Conservation (phyloP, 2,329 filamentous ascomycete species). For the Penicillium brevicompactum region DNA sequence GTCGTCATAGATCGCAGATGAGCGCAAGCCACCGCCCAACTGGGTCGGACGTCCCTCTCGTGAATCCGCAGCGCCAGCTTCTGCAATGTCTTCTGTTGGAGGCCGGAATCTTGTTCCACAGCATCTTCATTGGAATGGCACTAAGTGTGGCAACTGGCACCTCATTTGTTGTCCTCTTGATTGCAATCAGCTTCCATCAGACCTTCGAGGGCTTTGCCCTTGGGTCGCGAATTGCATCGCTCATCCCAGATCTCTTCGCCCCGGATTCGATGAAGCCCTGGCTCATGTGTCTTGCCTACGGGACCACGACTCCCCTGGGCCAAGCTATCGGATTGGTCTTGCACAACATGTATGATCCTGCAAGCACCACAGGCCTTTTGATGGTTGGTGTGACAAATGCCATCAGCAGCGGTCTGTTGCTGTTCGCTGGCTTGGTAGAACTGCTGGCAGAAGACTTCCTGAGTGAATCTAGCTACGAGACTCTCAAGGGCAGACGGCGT, state of each 20-base stretch:
- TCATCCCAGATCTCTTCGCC: slow-evolving; percentile 67
- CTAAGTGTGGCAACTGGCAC: slow-evolving; percentile 79
- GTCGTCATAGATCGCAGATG: slow-evolving; percentile 14
- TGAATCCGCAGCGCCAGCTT: slow-evolving; percentile 66
- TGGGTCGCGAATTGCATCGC: slow-evolving; percentile 79
- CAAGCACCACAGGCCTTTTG: slow-evolving; percentile 72
- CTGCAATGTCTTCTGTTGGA: slow-evolving; percentile 79
- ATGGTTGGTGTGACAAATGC: slow-evolving; percentile 89
- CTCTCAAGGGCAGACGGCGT: slow-evolving; percentile 59
- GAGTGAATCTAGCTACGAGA: slow-evolving; percentile 65
- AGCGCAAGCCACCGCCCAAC: slow-evolving; percentile 22
- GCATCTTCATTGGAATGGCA: slow-evolving; percentile 84
- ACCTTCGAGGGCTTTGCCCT: slow-evolving; percentile 87
- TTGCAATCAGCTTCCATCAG: slow-evolving; percentile 83
- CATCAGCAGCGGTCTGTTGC: slow-evolving; percentile 74
- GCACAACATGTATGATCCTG: slow-evolving; percentile 78
- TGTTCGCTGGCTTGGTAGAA: slow-evolving; percentile 83
- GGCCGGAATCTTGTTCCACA: slow-evolving; percentile 82
- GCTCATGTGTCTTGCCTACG: slow-evolving; percentile 66
- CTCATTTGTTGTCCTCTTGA: slow-evolving; percentile 75
- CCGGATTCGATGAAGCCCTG: slow-evolving; percentile 73
- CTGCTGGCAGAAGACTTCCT: slow-evolving; percentile 82
- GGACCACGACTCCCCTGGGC: slow-evolving; percentile 75
- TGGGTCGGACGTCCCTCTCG: slow-evolving; percentile 41
- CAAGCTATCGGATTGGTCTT: slow-evolving; percentile 79